Base-by-base conservation (phyloP, 345 rosid genomes). In the Streptanthus diversifolius region DNA sequence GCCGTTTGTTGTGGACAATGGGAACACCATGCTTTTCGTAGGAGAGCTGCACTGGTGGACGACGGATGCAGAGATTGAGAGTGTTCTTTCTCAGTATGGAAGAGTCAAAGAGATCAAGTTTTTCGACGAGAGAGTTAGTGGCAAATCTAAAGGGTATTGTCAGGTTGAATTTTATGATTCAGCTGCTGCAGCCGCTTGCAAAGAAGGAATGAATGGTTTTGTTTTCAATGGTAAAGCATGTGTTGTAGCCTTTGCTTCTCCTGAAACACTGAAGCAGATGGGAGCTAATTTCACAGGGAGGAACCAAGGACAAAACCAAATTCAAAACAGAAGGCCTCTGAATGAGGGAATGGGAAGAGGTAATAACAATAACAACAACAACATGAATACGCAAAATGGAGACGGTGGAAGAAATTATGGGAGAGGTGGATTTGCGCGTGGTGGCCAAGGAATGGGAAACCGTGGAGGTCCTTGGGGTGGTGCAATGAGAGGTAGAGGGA, bases 21-120 rank as follows among this genome's bases (percentile, higher is more conserved):
- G 96, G 70, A 72, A 88, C 65, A 84, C 91, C 19, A 84, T 77
- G 83, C 73, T 90, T 63, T 86, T 81, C 72, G 96, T 90, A 6
- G 93, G 91, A 30, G 96, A 88, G 73, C 77, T 90, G 44, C 93
- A 90, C 70, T 90, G 96, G 96, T 90, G 96, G 96, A 90, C 96
- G 8, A 90, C 93, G 18, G 96, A 90, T 84, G 91, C 87, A 7
- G 96, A 90, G 78, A 80, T 90, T 69, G 96, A 90, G 77, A 75
- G 83, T 61, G 80, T 82, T 57, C 85, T 83, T 56, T 79, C 86
- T 73, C 93, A 85, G 64, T 90, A 85, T 75, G 96, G 96, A 61
- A 85, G 83, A 71, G 87, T 86, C 15, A 90, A 90, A 80, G 93
- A 90, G 81, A 82, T 90, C 39, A 90, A 90, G 82, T 90, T 90